A percentile compares a stretch with the other conserved stretches of the same genome.
These are phyloP conservation scores for Pouteria glomerata DNA, from an alignment of 148 eudicot species.

Conservation along the genomic window DNA sequence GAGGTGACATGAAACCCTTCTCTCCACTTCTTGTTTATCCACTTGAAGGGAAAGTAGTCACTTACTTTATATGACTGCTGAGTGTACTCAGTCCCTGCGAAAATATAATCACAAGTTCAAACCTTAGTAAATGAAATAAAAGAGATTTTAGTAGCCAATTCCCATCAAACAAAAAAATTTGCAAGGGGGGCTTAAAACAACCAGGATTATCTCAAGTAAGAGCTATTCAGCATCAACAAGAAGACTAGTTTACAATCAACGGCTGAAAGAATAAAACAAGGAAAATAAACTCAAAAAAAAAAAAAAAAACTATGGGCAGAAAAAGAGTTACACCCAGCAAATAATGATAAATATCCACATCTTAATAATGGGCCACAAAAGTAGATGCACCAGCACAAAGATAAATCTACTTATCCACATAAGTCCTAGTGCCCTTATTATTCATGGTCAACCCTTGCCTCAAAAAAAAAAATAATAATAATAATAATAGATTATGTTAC, in stretches of 20 bases:
- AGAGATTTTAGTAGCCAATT: neutral
- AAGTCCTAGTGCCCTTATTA: neutral
- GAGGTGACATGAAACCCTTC: conserved; percentile 94
- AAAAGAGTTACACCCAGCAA: neutral
- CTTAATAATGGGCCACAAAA: neutral
- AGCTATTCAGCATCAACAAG: neutral
- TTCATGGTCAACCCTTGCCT: neutral
- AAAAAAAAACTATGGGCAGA: neutral
- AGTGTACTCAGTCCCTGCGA: conserved; percentile 64
- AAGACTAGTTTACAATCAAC: neutral
- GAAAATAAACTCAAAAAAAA: neutral
- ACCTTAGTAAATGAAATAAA: neutral
- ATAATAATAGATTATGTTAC: too few species aligned
- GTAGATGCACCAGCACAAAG: neutral
- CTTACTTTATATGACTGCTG: conserved; percentile 95
- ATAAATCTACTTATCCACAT: too few species aligned
- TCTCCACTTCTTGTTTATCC: conserved; percentile 96
- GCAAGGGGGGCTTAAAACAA: neutral
- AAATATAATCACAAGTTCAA: conserved; percentile 1
- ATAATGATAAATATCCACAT: neutral
- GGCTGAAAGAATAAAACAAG: neutral
- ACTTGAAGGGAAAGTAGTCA: conserved; percentile 88
- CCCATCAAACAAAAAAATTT: neutral
- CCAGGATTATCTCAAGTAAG: neutral
- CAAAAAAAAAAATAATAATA: neutral